Percentiles rank a stretch among this genome's conserved stretches.
These are phyloP conservation scores for Schrenkiella parvula DNA, from an alignment of 345 rosid species.

Conservation along the genomic window DNA sequence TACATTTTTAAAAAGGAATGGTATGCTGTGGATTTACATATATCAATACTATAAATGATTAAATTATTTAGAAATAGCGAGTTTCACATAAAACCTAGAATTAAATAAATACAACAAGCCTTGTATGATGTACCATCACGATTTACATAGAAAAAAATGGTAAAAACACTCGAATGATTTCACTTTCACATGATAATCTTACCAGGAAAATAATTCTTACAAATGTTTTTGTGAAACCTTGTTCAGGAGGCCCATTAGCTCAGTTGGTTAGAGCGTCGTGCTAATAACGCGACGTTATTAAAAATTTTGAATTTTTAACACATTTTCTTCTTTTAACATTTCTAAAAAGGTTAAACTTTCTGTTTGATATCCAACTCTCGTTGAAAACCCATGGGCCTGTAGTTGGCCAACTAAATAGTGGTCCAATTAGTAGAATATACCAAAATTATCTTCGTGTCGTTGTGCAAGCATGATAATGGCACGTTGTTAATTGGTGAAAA, in stretches of 20 bases:
- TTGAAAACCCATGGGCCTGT: conserved; percentile 3
- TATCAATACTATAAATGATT: too few species aligned
- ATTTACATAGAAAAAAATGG: neutral
- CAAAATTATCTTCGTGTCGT: neutral
- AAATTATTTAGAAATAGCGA: neutral
- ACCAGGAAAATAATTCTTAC: too few species aligned
- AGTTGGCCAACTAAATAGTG: neutral
- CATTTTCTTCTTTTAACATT: neutral
- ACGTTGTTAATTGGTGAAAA: neutral
- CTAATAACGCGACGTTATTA: conserved; percentile 85
- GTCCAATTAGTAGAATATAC: neutral
- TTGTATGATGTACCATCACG: neutral
- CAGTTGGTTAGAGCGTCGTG: conserved; percentile 66
- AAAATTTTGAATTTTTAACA: neutral
- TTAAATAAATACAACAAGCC: neutral
- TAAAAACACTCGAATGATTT: too few species aligned
- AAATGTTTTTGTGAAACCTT: too few species aligned
- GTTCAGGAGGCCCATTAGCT: conserved; percentile 29
- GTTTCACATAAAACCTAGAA: neutral
- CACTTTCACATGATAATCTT: neutral
- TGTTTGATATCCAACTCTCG: neutral
- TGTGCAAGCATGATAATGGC: neutral
- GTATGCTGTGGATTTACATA: too few species aligned
- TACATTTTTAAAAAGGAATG: too few species aligned
- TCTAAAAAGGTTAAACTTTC: neutral